phyloP scores from a whole-genome alignment of 1,139 yeast species.

The Yamadazyma aaseri region DNA sequence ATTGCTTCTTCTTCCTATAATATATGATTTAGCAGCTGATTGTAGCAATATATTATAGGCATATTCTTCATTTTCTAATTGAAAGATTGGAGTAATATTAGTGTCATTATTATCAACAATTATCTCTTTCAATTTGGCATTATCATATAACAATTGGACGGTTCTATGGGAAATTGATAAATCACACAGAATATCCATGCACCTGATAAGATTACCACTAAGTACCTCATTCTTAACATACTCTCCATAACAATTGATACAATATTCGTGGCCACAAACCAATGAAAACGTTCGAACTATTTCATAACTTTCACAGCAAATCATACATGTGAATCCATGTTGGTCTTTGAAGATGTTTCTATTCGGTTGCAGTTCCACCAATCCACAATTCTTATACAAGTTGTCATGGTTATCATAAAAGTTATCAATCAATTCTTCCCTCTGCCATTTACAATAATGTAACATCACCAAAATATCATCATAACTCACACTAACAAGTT shows the following conservation, averaged over 20 bases:
- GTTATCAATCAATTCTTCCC: slow-evolving; percentile 65
- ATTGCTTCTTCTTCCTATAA: slow-evolving; percentile 48
- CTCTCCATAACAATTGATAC: slow-evolving; percentile 62
- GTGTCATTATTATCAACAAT: not conserved
- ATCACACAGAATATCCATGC: slow-evolving; percentile 53
- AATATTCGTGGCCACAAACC: slow-evolving; percentile 69
- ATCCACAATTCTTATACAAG: slow-evolving; percentile 50
- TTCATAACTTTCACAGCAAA: slow-evolving; percentile 64
- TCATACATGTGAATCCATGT: slow-evolving; percentile 49
- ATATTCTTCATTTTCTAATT: slow-evolving; percentile 1
- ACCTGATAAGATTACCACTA: slow-evolving; percentile 59
- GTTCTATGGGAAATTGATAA: slow-evolving; percentile 33
- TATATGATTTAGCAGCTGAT: slow-evolving; percentile 45
- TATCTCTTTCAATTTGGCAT: not conserved
- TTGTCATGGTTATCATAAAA: slow-evolving; percentile 55
- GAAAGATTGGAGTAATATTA: not conserved
- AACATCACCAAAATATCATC: slow-evolving; percentile 53
- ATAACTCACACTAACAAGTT: slow-evolving; percentile 5
- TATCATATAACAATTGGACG: slow-evolving; percentile 10
- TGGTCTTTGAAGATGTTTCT: slow-evolving; percentile 18
- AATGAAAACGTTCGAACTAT: slow-evolving; percentile 48
- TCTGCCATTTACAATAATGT: slow-evolving; percentile 69
- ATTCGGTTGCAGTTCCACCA: slow-evolving; percentile 20
- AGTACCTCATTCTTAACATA: slow-evolving; percentile 54
- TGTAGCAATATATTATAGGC: slow-evolving; percentile 20